Conservation (phyloP, 352 stramenopile genomes). For the Phytophthora europaea region DNA sequence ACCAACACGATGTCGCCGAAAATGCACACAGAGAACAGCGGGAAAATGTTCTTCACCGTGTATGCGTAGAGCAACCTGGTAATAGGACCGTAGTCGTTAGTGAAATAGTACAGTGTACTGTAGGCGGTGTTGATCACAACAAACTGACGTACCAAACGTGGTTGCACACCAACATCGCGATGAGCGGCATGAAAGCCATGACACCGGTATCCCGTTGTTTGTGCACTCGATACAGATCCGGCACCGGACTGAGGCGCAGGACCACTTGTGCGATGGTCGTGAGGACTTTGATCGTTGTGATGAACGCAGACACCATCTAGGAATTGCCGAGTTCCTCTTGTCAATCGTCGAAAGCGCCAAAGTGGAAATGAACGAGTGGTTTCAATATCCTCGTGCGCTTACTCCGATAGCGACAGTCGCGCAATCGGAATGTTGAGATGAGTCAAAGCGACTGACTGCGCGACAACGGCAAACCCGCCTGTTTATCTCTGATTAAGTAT, state of each 20-base stretch:
- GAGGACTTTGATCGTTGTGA: constrained; percentile 37
- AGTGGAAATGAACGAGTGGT: constrained; percentile 8
- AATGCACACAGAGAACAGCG: constrained; percentile 33
- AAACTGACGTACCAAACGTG: constrained; percentile 39
- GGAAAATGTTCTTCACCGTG: constrained; percentile 38
- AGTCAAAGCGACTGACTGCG: background rate
- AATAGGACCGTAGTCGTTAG: background rate
- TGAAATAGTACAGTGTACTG: background rate
- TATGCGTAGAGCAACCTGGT: constrained; percentile 42
- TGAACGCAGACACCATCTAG: constrained; percentile 32
- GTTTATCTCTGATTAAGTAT: too few species aligned
- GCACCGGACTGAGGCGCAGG: constrained; percentile 31
- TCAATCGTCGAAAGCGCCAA: background rate
- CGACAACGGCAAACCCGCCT: too few species aligned
- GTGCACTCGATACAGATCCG: constrained; percentile 35
- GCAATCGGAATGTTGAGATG: constrained; percentile 14
- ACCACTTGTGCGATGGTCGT: constrained; percentile 36
- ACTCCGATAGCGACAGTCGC: constrained; percentile 10
- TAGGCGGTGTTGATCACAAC: background rate
- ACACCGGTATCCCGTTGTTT: constrained; percentile 24
- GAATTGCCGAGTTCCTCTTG: background rate
- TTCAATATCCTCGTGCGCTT: background rate
- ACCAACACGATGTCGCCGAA: constrained; percentile 34
- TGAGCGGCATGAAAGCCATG: constrained; percentile 36
- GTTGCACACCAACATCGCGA: constrained; percentile 37